Percentiles rank a stretch among this genome's conserved stretches.
These are phyloP conservation scores for Mycena indigotica DNA, from an alignment of 768 basidiomycete species.

Conservation along the genomic window DNA sequence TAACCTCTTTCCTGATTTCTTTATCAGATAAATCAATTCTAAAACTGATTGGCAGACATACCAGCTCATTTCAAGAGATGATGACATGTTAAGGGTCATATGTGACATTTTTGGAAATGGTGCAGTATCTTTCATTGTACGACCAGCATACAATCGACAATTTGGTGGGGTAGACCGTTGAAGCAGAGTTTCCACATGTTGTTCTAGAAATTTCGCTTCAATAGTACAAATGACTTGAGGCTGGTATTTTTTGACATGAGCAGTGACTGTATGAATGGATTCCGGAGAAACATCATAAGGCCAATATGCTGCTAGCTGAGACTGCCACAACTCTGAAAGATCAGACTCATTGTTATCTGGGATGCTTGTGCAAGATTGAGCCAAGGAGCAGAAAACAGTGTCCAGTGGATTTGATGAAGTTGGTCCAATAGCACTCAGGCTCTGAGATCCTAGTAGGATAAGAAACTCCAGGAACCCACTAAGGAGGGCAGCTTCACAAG, in stretches of 20 bases:
- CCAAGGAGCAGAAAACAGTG: background rate
- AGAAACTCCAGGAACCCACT: slow-evolving; percentile 15
- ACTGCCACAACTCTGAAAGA: slow-evolving; percentile 4
- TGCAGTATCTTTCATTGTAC: background rate
- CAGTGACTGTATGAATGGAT: background rate
- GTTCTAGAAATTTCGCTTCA: slow-evolving; percentile 14
- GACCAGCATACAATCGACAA: slow-evolving; percentile 8
- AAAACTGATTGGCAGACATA: background rate
- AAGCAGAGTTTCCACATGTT: background rate
- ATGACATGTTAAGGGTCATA: background rate
- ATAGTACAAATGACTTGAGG: slow-evolving; percentile 1
- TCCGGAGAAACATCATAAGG: background rate
- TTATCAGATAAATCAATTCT: background rate
- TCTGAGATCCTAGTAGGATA: slow-evolving; percentile 5
- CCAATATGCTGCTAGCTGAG: slow-evolving; percentile 10
- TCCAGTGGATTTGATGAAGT: background rate
- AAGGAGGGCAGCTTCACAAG: slow-evolving; percentile 10
- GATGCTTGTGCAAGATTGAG: background rate
- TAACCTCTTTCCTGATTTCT: background rate
- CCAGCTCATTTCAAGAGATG: background rate
- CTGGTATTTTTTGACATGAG: slow-evolving; percentile 2
- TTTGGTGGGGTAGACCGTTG: background rate
- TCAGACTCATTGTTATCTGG: background rate
- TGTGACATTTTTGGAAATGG: slow-evolving; percentile 6
- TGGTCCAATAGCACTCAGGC: background rate